Base-by-base conservation (phyloP, 768 basidiomycete genomes). In the Russula compacta region DNA sequence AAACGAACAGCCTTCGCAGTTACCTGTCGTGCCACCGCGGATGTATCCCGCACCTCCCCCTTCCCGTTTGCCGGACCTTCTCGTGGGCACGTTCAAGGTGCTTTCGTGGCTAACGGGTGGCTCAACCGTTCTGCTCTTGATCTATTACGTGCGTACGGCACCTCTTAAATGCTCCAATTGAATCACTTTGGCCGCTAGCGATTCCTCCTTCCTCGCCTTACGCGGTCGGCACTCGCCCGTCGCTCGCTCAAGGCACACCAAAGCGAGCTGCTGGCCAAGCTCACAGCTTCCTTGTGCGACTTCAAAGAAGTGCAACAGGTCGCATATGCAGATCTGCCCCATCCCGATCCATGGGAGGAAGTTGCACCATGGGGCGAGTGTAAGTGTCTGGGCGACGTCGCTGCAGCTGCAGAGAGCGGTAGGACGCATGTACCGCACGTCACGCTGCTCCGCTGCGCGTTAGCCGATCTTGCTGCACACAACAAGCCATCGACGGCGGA, bases 31-130 rank as follows among this genome's bases (percentile, higher is more conserved):
- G 39, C 88, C 88, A 19, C 86, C 88, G 0, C 79, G 86, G 65
- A 83, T 84, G 51, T 91, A 91, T 67, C 88, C 88, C 4, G 81
- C 80, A 61, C 79, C 77, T 11, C 81, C 83, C 5, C 87, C 87
- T 3, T 90, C 88, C 3, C 82, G 80, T 66, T 72, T 91, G 1
- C 87, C 87, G 0, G 77, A 78, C 48, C 77, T 90, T 42, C 73
- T 91, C n/a, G 70, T 83, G 11, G 87, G 84, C 3, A 71, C 84
- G 17, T 72, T 76, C 29, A 79, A 86, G 46, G 71, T 89, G 19
- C 78, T 86, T 53, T 73, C 74, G 7, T 91, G 87, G 89, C 68
- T 87, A 58, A 76, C 79, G 1, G 85, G 89, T 6, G 79, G 85
- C 10, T 83, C 85, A 48, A 79, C 82, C 1, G 71, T 77, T 1